Evolutionary conservation across 805 yeast species (phyloP), one percentile per base, ranked within the genome.

Genomic region (Wickerhamomyces hampshirensis): DNA sequence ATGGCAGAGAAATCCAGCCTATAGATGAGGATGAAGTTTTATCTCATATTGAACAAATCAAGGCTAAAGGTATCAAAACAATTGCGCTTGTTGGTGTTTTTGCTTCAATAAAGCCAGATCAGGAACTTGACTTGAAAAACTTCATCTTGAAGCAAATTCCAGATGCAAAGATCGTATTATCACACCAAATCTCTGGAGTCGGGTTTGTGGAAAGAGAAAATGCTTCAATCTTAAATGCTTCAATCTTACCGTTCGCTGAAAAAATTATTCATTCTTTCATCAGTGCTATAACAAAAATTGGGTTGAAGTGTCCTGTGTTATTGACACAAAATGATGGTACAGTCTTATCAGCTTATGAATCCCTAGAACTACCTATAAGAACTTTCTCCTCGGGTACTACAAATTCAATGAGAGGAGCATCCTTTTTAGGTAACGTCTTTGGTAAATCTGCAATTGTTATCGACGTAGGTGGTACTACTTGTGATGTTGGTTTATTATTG

Each of bases 391-490:
- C 74, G 9, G 75, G 75, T 29, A 69, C 74, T 4, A 70, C 73
- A 11, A 67, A 68, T 42, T 66, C 71, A 9, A 66, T 68, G 67
- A 48, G 69, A 43, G 72, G 72, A 29, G 75, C 75, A 2, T 60
- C 73, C 0, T 65, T 67, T 42, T 48, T 70, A 11, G 63, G 69
- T 38, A 58, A 33, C 33, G 50, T 18, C 46, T 44, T 38, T 6
- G 59, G 57, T 11, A 40, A 50, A 26, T 43, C 50, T 26, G 55
- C 60, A 12, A 47, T 67, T 32, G 72, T 70, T n/a, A 63, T 63
- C 24, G 76, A 70, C 47, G 63, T 70, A 26, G 76, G 76, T 13
- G 76, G 75, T 10, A 70, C 76, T 10, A 70, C 76, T 4, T 55
- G 73, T 6, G 75, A 70, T 47, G 70, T 68, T n/a, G 75, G 76